Conservation (phyloP, 495 filamentous ascomycete species). For the Penicillium antarcticum region DNA sequence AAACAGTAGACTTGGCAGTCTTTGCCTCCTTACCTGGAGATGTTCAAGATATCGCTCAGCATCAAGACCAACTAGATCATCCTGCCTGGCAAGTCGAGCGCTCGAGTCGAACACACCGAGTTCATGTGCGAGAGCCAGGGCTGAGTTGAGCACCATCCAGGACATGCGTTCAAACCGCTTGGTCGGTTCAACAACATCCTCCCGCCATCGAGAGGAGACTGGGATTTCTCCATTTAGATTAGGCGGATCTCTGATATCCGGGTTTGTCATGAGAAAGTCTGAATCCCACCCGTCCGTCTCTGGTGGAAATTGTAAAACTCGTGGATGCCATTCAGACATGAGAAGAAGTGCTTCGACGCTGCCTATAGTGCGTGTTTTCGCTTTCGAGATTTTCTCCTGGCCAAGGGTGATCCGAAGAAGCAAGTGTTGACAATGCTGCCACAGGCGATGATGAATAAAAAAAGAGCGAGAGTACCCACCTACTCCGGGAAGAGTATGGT, state of each 20-base stretch:
- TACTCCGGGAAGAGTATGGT: slow-evolving; percentile 32
- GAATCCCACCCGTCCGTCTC: slow-evolving; percentile 33
- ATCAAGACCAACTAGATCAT: slow-evolving; percentile 3
- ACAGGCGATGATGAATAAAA: slow-evolving; percentile 41
- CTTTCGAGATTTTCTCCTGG: slow-evolving; percentile 34
- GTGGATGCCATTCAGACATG: slow-evolving; percentile 42
- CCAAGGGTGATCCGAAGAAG: slow-evolving; percentile 37
- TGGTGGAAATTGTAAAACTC: slow-evolving; percentile 35
- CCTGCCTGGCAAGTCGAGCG: background rate
- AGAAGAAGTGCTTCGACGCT: slow-evolving; percentile 39
- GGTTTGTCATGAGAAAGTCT: slow-evolving; percentile 19
- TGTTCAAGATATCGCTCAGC: slow-evolving; percentile 20
- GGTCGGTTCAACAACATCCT: slow-evolving; percentile 37
- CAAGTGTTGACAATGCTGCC: slow-evolving; percentile 41
- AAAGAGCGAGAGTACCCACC: slow-evolving; percentile 31
- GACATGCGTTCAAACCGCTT: slow-evolving; percentile 40
- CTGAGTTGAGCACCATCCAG: slow-evolving; percentile 39
- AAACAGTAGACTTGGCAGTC: slow-evolving; percentile 31
- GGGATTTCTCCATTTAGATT: slow-evolving; percentile 11
- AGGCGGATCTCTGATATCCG: slow-evolving; percentile 20
- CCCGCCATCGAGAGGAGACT: slow-evolving; percentile 21
- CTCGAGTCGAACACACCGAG: slow-evolving; percentile 30
- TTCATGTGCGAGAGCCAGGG: slow-evolving; percentile 37
- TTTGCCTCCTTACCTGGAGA: slow-evolving; percentile 22
- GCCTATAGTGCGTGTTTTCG: slow-evolving; percentile 30